These are phyloP conservation scores for Cladosporium austrohemisphaericum DNA, from an alignment of 2,329 filamentous ascomycete species.

Conservation along the genomic window DNA sequence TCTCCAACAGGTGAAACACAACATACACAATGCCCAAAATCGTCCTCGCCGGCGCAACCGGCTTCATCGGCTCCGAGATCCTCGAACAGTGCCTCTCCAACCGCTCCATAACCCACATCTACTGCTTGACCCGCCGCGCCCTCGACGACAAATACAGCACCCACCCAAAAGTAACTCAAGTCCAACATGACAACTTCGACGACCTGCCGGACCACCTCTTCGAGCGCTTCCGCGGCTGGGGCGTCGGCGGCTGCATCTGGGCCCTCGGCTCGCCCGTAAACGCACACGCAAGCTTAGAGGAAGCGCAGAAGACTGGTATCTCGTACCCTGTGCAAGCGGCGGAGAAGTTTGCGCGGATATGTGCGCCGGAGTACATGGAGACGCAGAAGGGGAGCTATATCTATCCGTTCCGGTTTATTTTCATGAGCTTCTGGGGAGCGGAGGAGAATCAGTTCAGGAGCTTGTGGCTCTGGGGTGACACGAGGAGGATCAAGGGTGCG, in stretches of 20 bases:
- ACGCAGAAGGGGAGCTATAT: conserved; percentile 14
- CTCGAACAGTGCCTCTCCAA: conserved; percentile 50
- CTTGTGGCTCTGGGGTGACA: conserved; percentile 36
- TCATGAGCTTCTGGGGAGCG: conserved; percentile 36
- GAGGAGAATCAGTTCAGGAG: conserved; percentile 39
- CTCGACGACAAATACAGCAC: conserved; percentile 28
- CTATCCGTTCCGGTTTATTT: conserved; percentile 43
- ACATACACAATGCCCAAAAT: conserved; percentile 50
- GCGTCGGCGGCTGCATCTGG: conserved; percentile 48
- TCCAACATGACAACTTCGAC: conserved; percentile 49
- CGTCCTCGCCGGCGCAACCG: conserved; percentile 57
- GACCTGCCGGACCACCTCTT: conserved; percentile 47
- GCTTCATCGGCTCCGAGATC: conserved; percentile 54
- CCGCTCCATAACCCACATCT: conserved; percentile 45
- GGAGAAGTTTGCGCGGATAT: conserved; percentile 29
- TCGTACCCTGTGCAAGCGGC: conserved; percentile 31
- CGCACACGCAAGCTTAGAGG: conserved; percentile 27
- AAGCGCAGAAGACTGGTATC: conserved; percentile 32
- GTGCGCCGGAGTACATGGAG: conserved; percentile 13
- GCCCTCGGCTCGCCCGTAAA: conserved; percentile 27
- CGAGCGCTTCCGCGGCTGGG: conserved; percentile 34
- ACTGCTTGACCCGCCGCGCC: conserved; percentile 31
- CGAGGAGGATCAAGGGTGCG: conserved; percentile 35
- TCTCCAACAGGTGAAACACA: not conserved
- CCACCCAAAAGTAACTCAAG: conserved; percentile 32